These are phyloP conservation scores for Xylariaceae sp. DNA, from an alignment of 2,329 filamentous ascomycete genomes.

Conservation along the genomic window DNA sequence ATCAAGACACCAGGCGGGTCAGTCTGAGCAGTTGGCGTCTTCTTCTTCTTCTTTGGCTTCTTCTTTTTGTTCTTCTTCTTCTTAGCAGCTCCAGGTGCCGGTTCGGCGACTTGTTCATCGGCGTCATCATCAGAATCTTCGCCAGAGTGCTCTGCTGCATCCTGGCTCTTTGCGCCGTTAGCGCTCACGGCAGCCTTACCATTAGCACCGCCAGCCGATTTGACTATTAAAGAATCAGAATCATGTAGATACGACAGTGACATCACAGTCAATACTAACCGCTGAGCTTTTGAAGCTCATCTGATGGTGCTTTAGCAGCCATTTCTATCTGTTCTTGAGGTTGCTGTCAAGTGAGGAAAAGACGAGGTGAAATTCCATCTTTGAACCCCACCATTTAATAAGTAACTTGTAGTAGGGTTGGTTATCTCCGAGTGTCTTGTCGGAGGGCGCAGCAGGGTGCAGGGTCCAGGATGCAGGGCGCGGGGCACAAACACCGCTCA, in stretches of 20 bases:
- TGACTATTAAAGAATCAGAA: constrained; percentile 38
- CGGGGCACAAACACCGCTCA: constrained; percentile 5
- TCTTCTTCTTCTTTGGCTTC: constrained; percentile 72
- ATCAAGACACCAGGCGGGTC: constrained; percentile 74
- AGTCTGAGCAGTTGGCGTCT: constrained; percentile 70
- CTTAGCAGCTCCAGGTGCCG: constrained; percentile 42
- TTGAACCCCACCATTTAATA: constrained; percentile 20
- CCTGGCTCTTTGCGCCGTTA: constrained; percentile 42
- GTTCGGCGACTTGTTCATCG: constrained; percentile 43
- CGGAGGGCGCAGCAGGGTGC: too few relatives aligned
- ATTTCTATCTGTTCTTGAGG: constrained; percentile 34
- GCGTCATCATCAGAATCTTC: constrained; percentile 59
- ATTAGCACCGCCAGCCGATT: constrained; percentile 43
- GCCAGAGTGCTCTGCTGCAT: constrained; percentile 46
- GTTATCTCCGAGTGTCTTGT: too few relatives aligned
- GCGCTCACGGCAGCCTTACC: constrained; percentile 41
- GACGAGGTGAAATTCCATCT: neutral
- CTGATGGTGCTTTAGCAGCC: constrained; percentile 44
- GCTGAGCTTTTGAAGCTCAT: constrained; percentile 46
- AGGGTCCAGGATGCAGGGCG: constrained; percentile 12
- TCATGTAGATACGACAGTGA: neutral
- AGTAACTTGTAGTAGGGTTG: too few relatives aligned
- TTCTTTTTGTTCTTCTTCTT: constrained; percentile 88
- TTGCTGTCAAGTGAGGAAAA: neutral
- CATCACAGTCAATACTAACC: constrained; percentile 33